Evolutionary conservation across 139 green algal genomes (phyloP).

Genomic region (Coelastrella sp.): DNA sequence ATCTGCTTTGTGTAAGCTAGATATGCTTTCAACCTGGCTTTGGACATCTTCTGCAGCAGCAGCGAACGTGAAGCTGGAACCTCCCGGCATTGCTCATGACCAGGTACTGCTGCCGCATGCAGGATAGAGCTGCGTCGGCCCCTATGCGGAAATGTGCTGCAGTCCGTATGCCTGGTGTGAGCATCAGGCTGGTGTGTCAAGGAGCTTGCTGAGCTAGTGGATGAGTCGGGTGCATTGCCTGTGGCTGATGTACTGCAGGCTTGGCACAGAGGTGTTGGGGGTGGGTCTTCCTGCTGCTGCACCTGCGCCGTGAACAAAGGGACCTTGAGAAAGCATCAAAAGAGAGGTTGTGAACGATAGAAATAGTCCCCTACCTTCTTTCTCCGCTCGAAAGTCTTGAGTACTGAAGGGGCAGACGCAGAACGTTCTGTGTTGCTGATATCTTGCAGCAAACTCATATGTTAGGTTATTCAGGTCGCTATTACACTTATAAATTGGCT

Average conservation of each 20-base stretch:
- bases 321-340: not conserved
- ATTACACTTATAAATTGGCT: too few species aligned
- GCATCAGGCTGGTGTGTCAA: not conserved
- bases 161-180: not conserved
- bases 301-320: too few species aligned
- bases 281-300: too few species aligned
- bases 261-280: too few species aligned
- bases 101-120: constrained; percentile 26
- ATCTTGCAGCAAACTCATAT: not conserved
- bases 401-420: not conserved
- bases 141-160: constrained; percentile 2
- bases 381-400: constrained; percentile 32
- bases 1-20: constrained; percentile 37
- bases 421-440: constrained; percentile 29
- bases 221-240: not conserved
- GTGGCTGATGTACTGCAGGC: constrained; percentile 7
- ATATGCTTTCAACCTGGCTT: constrained; percentile 11
- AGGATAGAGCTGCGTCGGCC: constrained; percentile 36
- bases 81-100: not conserved
- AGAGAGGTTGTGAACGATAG: not conserved
- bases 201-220: not conserved
- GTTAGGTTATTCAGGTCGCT: too few species aligned
- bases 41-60: constrained; percentile 33
- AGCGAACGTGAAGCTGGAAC: constrained; percentile 21
- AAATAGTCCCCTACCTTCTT: not conserved